These are phyloP conservation scores for Umbilicus rupestris DNA, from an alignment of 164 flowering plant genomes.

Conservation along the genomic window DNA sequence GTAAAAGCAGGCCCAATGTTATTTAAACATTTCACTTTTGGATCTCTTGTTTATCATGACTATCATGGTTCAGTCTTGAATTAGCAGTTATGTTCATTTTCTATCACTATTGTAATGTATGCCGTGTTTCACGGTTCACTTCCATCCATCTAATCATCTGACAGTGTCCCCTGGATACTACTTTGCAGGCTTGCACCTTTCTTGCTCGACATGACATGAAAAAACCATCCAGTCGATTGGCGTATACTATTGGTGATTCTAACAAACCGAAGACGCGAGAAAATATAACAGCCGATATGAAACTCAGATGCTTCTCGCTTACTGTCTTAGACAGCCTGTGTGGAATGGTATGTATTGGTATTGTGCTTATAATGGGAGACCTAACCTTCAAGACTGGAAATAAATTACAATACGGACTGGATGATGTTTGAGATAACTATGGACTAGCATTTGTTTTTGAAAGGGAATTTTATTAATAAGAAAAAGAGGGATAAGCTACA, in stretches of 20 bases:
- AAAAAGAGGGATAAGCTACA: no score
- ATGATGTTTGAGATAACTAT: no score
- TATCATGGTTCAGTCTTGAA: not conserved
- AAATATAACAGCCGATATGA: conserved; percentile 80
- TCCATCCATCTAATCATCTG: not conserved
- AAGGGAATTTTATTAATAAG: no score
- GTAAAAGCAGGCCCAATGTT: conserved; percentile 19
- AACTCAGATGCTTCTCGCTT: conserved; percentile 66
- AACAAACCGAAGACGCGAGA: conserved; percentile 78
- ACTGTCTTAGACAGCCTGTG: conserved; percentile 78
- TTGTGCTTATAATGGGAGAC: not conserved
- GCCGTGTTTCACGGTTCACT: not conserved
- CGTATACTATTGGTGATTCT: conserved; percentile 68
- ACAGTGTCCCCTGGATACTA: not conserved
- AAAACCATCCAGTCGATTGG: conserved; percentile 76
- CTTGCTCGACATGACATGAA: conserved; percentile 87
- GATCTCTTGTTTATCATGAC: not conserved
- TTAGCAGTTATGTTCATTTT: not conserved
- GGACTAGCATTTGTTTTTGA: no score
- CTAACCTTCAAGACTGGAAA: not conserved
- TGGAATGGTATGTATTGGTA: conserved; percentile 68
- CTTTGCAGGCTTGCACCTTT: conserved; percentile 82
- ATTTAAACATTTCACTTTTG: no score
- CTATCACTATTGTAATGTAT: not conserved
- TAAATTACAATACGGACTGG: not conserved